Percentiles rank a stretch among this genome's conserved stretches.
Evolutionary conservation across 495 filamentous ascomycete genomes (phyloP).

Genomic region (Oleoguttula mirabilis): DNA sequence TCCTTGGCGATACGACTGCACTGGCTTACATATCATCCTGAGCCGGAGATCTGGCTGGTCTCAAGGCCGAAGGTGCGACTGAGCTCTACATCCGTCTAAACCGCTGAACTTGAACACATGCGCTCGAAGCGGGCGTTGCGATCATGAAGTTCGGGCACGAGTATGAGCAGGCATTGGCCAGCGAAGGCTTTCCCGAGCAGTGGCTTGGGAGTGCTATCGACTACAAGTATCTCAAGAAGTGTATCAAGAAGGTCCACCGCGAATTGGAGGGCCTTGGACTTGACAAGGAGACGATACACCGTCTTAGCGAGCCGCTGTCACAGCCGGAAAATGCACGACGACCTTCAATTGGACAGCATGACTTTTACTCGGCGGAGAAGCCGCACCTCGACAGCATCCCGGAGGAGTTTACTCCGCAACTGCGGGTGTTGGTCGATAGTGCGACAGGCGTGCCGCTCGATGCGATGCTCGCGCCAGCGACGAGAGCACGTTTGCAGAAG

Average conservation of each 20-base stretch:
- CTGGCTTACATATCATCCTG: no score
- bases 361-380: slow-evolving; percentile 11
- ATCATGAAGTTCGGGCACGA: slow-evolving; percentile 66
- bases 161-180: slow-evolving; percentile 46
- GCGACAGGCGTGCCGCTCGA: slow-evolving; percentile 42
- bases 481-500: slow-evolving; percentile 40
- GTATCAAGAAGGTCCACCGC: slow-evolving; percentile 52
- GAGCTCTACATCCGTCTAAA: no score
- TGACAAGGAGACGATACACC: slow-evolving; percentile 44
- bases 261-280: slow-evolving; percentile 52
- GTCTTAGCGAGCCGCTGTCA: slow-evolving; percentile 27
- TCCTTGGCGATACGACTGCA: no score
- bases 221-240: slow-evolving; percentile 63
- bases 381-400: slow-evolving; percentile 11
- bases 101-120: no score
- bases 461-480: slow-evolving; percentile 42
- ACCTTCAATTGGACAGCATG: neutral
- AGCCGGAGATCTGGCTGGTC: no score
- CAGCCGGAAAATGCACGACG: neutral
- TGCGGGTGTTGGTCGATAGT: slow-evolving; percentile 45
- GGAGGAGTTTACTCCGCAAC: slow-evolving; percentile 41
- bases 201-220: slow-evolving; percentile 61
- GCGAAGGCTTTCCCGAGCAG: slow-evolving; percentile 45
- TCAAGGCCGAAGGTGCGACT: no score
- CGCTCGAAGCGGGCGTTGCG: no score